These are phyloP conservation scores for Trichoderma harzianum DNA, from an alignment of 2,329 filamentous ascomycete genomes.

Conservation along the genomic window DNA sequence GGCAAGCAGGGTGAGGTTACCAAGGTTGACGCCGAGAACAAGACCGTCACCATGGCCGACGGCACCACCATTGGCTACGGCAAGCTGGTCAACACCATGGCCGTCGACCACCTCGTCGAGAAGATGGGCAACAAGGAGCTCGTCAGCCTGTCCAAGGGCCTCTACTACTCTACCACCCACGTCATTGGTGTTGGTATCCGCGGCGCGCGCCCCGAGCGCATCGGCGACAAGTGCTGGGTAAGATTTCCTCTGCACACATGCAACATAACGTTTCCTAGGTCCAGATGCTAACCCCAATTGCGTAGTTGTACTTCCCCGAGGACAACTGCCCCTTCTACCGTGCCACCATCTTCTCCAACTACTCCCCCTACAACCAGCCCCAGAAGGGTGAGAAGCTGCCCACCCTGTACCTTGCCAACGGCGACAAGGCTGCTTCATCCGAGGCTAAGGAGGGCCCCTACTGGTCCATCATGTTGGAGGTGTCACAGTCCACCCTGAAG, in stretches of 20 bases:
- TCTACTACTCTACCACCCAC: constrained; percentile 96
- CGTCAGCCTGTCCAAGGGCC: constrained; percentile 75
- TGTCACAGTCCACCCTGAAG: constrained; percentile 95
- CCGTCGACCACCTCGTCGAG: constrained; percentile 83
- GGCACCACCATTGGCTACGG: constrained; percentile 87
- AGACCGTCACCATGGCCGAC: constrained; percentile 76
- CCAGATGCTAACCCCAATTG: not conserved
- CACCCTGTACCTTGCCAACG: constrained; percentile 80
- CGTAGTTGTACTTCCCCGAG: constrained; percentile 92
- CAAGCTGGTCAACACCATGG: constrained; percentile 95
- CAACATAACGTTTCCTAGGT: not conserved
- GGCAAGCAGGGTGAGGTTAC: constrained; percentile 80
- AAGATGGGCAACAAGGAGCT: constrained; percentile 86
- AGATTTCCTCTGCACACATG: constrained; percentile 26
- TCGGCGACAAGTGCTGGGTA: constrained; percentile 99
- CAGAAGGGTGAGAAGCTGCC: constrained; percentile 76
- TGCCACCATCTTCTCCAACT: constrained; percentile 99
- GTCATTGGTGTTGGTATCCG: constrained; percentile 95
- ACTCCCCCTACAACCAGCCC: constrained; percentile 98
- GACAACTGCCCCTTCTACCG: constrained; percentile 99
- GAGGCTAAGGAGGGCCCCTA: constrained; percentile 85
- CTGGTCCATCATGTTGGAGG: constrained; percentile 99
- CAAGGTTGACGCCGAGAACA: constrained; percentile 82
- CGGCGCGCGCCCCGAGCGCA: constrained; percentile 86
- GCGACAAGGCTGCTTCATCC: constrained; percentile 70